A percentile compares a stretch with the other conserved stretches of the same genome.
These are phyloP conservation scores for Amanita molliuscula DNA, from an alignment of 768 basidiomycete species.

Conservation along the genomic window DNA sequence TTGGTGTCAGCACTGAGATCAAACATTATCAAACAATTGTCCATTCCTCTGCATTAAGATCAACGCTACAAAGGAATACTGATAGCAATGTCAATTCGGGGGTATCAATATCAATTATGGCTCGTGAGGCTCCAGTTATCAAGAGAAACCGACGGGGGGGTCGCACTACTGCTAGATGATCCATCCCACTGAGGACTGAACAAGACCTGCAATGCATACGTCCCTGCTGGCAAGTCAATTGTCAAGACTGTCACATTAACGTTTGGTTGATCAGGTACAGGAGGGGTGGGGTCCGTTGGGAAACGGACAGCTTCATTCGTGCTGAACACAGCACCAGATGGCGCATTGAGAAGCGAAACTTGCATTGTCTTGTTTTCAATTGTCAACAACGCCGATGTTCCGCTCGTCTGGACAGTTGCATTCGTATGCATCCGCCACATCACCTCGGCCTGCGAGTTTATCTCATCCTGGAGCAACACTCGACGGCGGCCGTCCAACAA, in stretches of 20 bases:
- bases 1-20: neutral
- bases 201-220: constrained; percentile 71
- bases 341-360: constrained; percentile 59
- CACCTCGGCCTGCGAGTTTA: constrained; percentile 44
- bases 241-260: constrained; percentile 69
- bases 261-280: constrained; percentile 63
- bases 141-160: constrained; percentile 62
- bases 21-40: constrained; percentile 3
- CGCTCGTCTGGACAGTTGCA: constrained; percentile 54
- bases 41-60: neutral
- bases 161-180: constrained; percentile 43
- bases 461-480: constrained; percentile 90
- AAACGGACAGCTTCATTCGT: constrained; percentile 46
- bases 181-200: constrained; percentile 92
- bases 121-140: constrained; percentile 71
- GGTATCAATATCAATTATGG: constrained; percentile 39
- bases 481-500: constrained; percentile 76
- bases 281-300: constrained; percentile 48
- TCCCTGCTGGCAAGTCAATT: constrained; percentile 62
- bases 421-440: constrained; percentile 97
- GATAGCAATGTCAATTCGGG: constrained; percentile 6
- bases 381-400: constrained; percentile 63
- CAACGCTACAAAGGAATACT: constrained; percentile 7
- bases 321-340: constrained; percentile 55
- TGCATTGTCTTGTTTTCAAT: constrained; percentile 60